phyloP scores from a whole-genome alignment of 495 filamentous ascomycete genomes.

The Xylaria telfairii region DNA sequence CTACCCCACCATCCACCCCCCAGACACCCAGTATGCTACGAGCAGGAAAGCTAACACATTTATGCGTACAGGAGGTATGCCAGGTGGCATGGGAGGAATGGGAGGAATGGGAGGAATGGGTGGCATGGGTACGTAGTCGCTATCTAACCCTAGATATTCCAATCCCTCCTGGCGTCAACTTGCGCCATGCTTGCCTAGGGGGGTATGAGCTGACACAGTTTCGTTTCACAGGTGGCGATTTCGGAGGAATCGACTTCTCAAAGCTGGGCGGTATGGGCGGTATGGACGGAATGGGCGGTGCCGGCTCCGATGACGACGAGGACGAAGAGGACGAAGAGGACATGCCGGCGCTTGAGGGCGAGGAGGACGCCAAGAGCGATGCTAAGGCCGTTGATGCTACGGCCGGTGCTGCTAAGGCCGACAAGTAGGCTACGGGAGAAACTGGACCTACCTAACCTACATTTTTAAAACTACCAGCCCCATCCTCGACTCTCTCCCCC shows the following conservation, averaged over 20 bases:
- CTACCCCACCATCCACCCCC: background rate
- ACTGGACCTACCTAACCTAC: background rate
- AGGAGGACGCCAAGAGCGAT: conserved; percentile 51
- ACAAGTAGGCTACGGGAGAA: conserved; percentile 10
- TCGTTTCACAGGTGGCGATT: conserved; percentile 55
- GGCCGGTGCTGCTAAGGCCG: conserved; percentile 13
- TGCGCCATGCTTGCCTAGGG: background rate
- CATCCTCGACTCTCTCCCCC: conserved; percentile 3
- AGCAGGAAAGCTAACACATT: conserved; percentile 26
- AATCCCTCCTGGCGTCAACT: background rate
- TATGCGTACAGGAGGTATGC: conserved; percentile 43
- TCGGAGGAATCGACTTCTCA: conserved; percentile 84
- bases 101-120: conserved; percentile 54
- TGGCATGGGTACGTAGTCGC: conserved; percentile 57
- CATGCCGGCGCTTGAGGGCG: conserved; percentile 52
- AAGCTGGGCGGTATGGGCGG: conserved; percentile 75
- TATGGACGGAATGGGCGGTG: conserved; percentile 68
- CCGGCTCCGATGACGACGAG: conserved; percentile 66
- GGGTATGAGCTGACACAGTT: conserved; percentile 1
- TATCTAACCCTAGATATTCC: background rate
- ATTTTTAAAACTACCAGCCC: conserved; percentile 18
- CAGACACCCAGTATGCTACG: background rate
- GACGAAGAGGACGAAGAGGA: conserved; percentile 57
- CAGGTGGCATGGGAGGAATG: conserved; percentile 56
- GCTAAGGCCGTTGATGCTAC: conserved; percentile 8